Conservation (phyloP, 2,329 filamentous ascomycete genomes). For the Raffaelea deltoideospora region DNA sequence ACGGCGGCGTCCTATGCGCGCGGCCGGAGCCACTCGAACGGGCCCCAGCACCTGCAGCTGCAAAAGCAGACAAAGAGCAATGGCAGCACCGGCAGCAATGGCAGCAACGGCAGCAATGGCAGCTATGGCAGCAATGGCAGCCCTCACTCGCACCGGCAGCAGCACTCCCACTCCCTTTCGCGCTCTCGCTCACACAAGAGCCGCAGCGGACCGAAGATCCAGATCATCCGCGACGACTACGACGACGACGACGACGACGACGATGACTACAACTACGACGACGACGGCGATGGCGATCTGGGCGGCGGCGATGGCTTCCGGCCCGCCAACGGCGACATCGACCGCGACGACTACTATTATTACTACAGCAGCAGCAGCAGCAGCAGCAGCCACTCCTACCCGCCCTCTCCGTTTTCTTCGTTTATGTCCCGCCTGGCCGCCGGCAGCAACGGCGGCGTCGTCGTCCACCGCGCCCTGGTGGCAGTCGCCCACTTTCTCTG, state of each 20-base stretch:
- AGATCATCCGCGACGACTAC: slow-evolving; percentile 7
- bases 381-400: neutral
- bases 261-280: slow-evolving; percentile 1
- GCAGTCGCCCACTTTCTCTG: no score
- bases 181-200: neutral
- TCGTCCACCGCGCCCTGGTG: no score
- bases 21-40: slow-evolving; percentile 10
- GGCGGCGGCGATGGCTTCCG: no score
- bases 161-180: neutral
- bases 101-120: neutral
- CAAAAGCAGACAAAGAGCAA: neutral
- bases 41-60: neutral
- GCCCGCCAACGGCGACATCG: neutral
- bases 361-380: neutral
- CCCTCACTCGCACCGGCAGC: neutral
- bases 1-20: slow-evolving; percentile 12
- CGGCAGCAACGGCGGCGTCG: neutral
- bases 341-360: slow-evolving; percentile 1
- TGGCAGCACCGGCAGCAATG: slow-evolving; percentile 1
- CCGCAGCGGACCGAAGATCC: slow-evolving; percentile 7
- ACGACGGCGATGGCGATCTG: no score
- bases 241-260: slow-evolving; percentile 3
- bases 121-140: neutral
- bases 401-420: no score
- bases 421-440: no score